Evolutionary conservation across 2,329 filamentous ascomycete genomes (phyloP), one percentile per base, ranked within the genome.

Genomic region (Magnaporthales sp.): DNA sequence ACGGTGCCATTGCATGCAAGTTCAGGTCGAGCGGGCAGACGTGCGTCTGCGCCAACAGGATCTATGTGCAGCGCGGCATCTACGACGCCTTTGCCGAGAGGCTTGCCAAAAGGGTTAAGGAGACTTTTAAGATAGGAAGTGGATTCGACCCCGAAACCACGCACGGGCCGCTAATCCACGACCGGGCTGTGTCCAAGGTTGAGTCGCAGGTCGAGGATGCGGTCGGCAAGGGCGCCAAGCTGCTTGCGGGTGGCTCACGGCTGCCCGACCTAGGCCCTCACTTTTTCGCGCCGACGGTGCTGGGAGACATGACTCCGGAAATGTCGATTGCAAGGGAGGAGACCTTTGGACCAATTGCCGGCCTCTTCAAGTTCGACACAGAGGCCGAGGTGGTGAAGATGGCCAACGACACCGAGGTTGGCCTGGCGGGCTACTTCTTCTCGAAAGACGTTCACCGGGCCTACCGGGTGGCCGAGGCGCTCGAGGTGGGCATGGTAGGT

Each of bases 11-110:
- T 66, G 81, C 89, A 27, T 93, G 87, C 73, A 99, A 98, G 78
- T 98, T 98, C 86, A 90, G 95, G 66, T 92, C 90, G 51, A 96
- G 92, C 0, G 95, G 95, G 46, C 95, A 99, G 82, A 98, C 95
- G 0, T 99, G 95, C 77, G 93, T 98, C 26, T 93, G 91, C 73
- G 91, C 91, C 29, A 96, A 96, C 80, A 84, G 92, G 31, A 86
- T 96, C 70, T 94, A 91, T 76, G 85, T 96, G 9, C 92, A 96
- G 76, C 81, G 83, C 46, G 89, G 87, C 68, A 86, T 96, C 76
- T 93, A 95, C 78, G 90, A 94, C 72, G 80, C 84, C 51, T 96
- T 96, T 71, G 85, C 86, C 4, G 72, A 81, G 62, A 87, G 85
- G 64, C 87, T 95, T 70, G 86, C 88, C 30, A 88, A 87, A 68